phyloP scores from a whole-genome alignment of 1,284 basidiomycete genomes.

The Trametes versicolor region DNA sequence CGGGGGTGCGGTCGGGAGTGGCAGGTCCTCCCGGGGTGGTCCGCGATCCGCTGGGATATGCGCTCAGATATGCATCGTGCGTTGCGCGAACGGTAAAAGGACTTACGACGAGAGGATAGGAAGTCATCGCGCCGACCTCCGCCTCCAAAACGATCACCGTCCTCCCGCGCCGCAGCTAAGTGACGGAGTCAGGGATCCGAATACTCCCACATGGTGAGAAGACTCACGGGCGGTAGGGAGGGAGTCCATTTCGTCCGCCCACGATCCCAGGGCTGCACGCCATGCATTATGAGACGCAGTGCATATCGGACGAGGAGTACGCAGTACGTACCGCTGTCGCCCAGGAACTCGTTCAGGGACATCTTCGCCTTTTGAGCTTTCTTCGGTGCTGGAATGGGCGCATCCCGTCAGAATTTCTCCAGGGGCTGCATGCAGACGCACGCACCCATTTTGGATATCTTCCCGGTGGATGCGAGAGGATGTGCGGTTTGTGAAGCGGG shows the following conservation, averaged over 20 bases:
- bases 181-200: slow-evolving; percentile 32
- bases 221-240: slow-evolving; percentile 89
- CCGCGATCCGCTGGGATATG: slow-evolving; percentile 66
- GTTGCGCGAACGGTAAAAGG: slow-evolving; percentile 18
- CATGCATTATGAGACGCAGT: slow-evolving; percentile 11
- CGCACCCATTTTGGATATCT: slow-evolving; percentile 47
- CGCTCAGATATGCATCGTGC: slow-evolving; percentile 3
- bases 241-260: slow-evolving; percentile 97
- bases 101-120: slow-evolving; percentile 65
- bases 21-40: slow-evolving; percentile 88
- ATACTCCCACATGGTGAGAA: slow-evolving; percentile 20
- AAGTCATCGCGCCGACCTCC: slow-evolving; percentile 70
- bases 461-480: slow-evolving; percentile 16
- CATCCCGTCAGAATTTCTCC: slow-evolving; percentile 15
- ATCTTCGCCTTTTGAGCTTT: slow-evolving; percentile 86
- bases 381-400: slow-evolving; percentile 71
- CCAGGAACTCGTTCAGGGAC: slow-evolving; percentile 90
- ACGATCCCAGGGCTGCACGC: slow-evolving; percentile 81
- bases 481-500: slow-evolving; percentile 12
- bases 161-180: slow-evolving; percentile 68
- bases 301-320: slow-evolving; percentile 50
- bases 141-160: slow-evolving; percentile 60
- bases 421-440: neutral
- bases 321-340: slow-evolving; percentile 71
- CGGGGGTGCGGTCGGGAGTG: slow-evolving; percentile 93